phyloP scores from a whole-genome alignment of 2,329 filamentous ascomycete species.

The Fusarium oligoseptatum region DNA sequence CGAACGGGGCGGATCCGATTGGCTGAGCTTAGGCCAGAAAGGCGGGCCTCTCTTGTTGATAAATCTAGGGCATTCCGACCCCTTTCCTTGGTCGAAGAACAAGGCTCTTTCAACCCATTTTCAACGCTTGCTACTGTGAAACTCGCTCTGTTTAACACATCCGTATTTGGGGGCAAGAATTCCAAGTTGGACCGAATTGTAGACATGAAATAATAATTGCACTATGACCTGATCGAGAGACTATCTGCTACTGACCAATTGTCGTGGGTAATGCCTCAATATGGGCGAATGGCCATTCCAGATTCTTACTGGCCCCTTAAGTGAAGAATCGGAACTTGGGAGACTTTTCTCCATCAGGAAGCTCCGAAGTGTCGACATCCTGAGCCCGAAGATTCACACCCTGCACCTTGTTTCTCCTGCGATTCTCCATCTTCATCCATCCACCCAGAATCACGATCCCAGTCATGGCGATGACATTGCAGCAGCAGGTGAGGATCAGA shows the following conservation, averaged over 20 bases:
- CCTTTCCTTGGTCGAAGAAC: background rate
- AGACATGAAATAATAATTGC: background rate
- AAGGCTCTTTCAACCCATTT: no score
- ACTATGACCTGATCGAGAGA: background rate
- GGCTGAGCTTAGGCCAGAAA: background rate
- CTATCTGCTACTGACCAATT: background rate
- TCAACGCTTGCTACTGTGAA: no score
- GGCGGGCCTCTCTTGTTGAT: background rate
- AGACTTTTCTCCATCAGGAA: background rate
- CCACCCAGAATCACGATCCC: conserved; percentile 67
- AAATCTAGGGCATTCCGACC: background rate
- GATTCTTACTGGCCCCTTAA: background rate
- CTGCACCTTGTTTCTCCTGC: background rate
- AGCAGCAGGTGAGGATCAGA: conserved; percentile 73
- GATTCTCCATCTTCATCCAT: conserved; percentile 71
- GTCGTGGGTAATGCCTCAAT: background rate
- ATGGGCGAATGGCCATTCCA: background rate
- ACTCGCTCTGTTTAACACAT: no score
- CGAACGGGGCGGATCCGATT: background rate
- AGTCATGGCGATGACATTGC: conserved; percentile 71
- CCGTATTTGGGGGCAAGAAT: background rate
- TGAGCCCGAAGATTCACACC: background rate
- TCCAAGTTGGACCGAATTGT: background rate
- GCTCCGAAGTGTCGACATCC: background rate
- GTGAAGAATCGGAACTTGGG: background rate